Conservation (phyloP, 2,329 filamentous ascomycete species). For the Penicillium hesseltinei region DNA sequence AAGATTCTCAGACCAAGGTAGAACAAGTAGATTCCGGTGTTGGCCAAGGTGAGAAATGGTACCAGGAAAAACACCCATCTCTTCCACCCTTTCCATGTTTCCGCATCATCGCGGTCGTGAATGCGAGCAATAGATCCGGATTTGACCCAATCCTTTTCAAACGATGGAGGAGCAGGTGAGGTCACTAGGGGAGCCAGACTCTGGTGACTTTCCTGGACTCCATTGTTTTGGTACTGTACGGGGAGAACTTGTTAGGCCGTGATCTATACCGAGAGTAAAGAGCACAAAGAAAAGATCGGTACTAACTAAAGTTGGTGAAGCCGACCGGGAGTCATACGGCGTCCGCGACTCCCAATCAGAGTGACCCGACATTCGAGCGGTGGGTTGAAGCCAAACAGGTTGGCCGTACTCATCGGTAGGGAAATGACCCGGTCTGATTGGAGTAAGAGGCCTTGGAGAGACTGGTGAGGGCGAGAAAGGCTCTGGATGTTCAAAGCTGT, state of each 20-base stretch:
- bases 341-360: slow-evolving; percentile 17
- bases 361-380: slow-evolving; percentile 18
- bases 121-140: slow-evolving; percentile 38
- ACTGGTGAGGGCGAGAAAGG: slow-evolving; percentile 14
- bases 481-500: slow-evolving; percentile 18
- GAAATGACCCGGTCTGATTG: slow-evolving; percentile 23
- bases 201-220: slow-evolving; percentile 33
- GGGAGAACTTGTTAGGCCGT: background rate
- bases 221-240: slow-evolving; percentile 23
- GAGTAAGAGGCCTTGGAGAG: slow-evolving; percentile 23
- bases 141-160: slow-evolving; percentile 39
- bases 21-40: slow-evolving; percentile 37
- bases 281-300: background rate
- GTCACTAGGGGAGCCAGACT: slow-evolving; percentile 36
- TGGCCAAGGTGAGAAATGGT: slow-evolving; percentile 37
- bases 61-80: slow-evolving; percentile 35
- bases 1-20: slow-evolving; percentile 55
- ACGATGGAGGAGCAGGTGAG: slow-evolving; percentile 28
- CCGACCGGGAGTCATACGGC: slow-evolving; percentile 29
- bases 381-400: slow-evolving; percentile 22
- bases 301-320: slow-evolving; percentile 34
- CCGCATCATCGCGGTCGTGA: slow-evolving; percentile 38
- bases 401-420: slow-evolving; percentile 25
- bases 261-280: background rate
- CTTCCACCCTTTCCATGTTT: slow-evolving; percentile 40